Evolutionary conservation across 257 asterid genomes (phyloP).

Genomic region (Linaria vulgaris): DNA sequence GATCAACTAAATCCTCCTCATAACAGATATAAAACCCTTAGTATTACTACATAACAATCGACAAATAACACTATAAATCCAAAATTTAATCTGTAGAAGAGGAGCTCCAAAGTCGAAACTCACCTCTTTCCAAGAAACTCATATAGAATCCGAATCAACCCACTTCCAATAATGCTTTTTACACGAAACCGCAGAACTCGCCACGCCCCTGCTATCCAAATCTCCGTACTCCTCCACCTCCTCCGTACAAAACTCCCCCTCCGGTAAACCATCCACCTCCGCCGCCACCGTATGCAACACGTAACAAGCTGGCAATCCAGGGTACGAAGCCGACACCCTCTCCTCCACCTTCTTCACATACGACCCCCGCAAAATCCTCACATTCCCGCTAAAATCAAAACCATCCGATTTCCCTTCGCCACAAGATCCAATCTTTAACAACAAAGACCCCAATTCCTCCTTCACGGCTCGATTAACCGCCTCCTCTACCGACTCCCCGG

Average conservation of each 20-base stretch:
- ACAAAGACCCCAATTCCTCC: constrained; percentile 77
- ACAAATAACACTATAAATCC: constrained; percentile 23
- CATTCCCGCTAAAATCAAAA: constrained; percentile 9
- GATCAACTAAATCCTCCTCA: constrained; percentile 2
- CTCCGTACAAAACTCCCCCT: constrained; percentile 76
- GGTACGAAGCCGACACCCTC: constrained; percentile 71
- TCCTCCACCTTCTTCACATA: constrained; percentile 83
- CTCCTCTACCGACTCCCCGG: constrained; percentile 77
- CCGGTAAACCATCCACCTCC: constrained; percentile 76
- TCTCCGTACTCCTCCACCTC: constrained; percentile 67
- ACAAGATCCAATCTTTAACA: constrained; percentile 18
- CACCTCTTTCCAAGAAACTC: constrained; percentile 38
- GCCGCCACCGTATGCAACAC: constrained; percentile 83
- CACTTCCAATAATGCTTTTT: constrained; percentile 92
- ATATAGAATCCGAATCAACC: constrained; percentile 58
- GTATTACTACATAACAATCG: not conserved
- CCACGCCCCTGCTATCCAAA: constrained; percentile 37
- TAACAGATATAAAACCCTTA: not conserved
- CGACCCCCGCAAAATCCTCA: constrained; percentile 57
- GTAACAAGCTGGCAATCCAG: constrained; percentile 91
- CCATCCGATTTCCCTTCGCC: not conserved
- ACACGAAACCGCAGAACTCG: constrained; percentile 73
- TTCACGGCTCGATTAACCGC: constrained; percentile 78
- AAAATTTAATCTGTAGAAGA: constrained; percentile 33
- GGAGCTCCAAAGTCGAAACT: constrained; percentile 34